Base-by-base conservation (phyloP, 2,329 filamentous ascomycete genomes). In the Hypomyces perniciosus region DNA sequence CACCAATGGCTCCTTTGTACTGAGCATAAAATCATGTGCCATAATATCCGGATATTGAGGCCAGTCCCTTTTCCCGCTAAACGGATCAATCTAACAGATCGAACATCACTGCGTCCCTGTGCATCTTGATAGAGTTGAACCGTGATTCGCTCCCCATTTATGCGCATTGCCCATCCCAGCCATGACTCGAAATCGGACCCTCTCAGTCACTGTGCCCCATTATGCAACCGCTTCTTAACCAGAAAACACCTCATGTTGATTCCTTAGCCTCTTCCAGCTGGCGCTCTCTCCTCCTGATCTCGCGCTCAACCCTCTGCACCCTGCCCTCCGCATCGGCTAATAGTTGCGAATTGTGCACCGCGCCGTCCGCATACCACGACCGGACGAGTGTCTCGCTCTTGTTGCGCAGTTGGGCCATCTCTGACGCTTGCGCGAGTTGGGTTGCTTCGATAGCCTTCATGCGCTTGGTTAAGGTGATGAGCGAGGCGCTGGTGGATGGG, bases 251-350 rank as follows among this genome's bases (percentile, higher is more conserved):
- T 39, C 37, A 39, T 39, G 13, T 39, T 30, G 10, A 8, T 10
- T 65, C 64, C 48, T 70, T 70, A 50, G 73, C 76, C 53, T 75
- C 75, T 54, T 80, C 78, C 56, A 72, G 73, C 59, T 72, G 77
- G 59, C 73, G 77, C 67, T 90, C 87, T 46, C 74, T 73, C 61
- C 86, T 78, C 63, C 81, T 76, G 2, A 92, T 73, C 7, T 74
- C 73, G 49, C 80, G 77, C 69, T 93, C 88, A 6, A 82, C 78
- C 54, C 75, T 72, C 65, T 80, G 79, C 9, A 91, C 67, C 45
- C 86, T 75, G 33, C 79, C 76, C 68, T 95, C 86, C 62, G 85
- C 82, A 46, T 85, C 81, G 26, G 85, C 85, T 71, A 90, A 84
- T 52, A 79, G 78, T 58, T 83, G 79, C 0, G 85, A 85, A 58